phyloP scores from a whole-genome alignment of 495 filamentous ascomycete genomes.

The Immersiella caudata region DNA sequence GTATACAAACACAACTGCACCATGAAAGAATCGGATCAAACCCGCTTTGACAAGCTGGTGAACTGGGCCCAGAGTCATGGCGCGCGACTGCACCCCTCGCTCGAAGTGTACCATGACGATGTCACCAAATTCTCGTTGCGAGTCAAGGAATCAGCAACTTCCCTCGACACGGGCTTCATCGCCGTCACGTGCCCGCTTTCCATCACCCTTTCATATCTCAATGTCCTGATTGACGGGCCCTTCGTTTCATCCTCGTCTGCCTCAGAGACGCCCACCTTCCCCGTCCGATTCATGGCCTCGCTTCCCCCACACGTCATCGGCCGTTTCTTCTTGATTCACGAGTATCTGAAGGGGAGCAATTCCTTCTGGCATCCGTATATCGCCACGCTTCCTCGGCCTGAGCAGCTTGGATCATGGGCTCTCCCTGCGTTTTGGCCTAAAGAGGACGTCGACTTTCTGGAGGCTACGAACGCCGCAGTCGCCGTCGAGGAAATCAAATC shows the following conservation, averaged over 20 bases:
- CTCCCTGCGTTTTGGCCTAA: conserved; percentile 51
- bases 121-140: conserved; percentile 48
- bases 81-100: conserved; percentile 43
- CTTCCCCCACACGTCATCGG: conserved; percentile 50
- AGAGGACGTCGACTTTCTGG: conserved; percentile 49
- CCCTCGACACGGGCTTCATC: conserved; percentile 30
- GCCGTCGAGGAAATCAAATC: conserved; percentile 49
- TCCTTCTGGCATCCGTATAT: conserved; percentile 59
- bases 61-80: conserved; percentile 43
- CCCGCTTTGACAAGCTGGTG: conserved; percentile 28
- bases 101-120: conserved; percentile 51
- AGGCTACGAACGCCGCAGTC: conserved; percentile 53
- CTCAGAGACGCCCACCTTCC: conserved; percentile 33
- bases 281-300: conserved; percentile 39
- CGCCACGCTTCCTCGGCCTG: conserved; percentile 51
- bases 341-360: conserved; percentile 48
- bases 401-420: conserved; percentile 41
- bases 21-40: conserved; percentile 32
- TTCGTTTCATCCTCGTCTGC: background rate
- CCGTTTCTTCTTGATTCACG: conserved; percentile 51
- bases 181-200: conserved; percentile 44
- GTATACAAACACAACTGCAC: background rate
- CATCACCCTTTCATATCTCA: conserved; percentile 49
- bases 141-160: conserved; percentile 34
- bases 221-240: conserved; percentile 43